Percentiles rank a stretch among this genome's conserved stretches.
Evolutionary conservation across 192 early-diverging fungal genomes (phyloP).

Genomic region (Martensiomyces pterosporus): DNA sequence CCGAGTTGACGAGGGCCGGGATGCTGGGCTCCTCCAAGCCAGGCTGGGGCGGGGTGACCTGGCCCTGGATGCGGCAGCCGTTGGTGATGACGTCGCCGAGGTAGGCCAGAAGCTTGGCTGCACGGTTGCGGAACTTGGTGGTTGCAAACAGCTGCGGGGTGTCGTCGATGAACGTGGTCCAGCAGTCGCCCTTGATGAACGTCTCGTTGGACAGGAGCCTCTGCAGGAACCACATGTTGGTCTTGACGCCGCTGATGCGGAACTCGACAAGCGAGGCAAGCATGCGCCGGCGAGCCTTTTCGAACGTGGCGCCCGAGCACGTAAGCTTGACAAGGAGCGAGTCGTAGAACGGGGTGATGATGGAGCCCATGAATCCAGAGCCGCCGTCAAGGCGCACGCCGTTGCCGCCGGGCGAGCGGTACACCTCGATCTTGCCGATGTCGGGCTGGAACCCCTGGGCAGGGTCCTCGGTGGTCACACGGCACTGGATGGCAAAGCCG

Average conservation of each 20-base stretch:
- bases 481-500: constrained; percentile 92
- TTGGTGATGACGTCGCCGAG: constrained; percentile 91
- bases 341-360: constrained; percentile 95
- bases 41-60: constrained; percentile 69
- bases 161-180: constrained; percentile 99
- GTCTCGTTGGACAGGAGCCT: constrained; percentile 77
- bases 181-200: constrained; percentile 78
- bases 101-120: constrained; percentile 82
- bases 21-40: constrained; percentile 60
- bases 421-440: constrained; percentile 92
- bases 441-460: constrained; percentile 92
- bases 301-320: constrained; percentile 82
- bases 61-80: constrained; percentile 87
- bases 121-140: constrained; percentile 77
- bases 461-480: constrained; percentile 95
- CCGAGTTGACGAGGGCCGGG: constrained; percentile 53
- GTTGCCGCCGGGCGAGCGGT: constrained; percentile 84
- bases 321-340: constrained; percentile 91
- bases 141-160: constrained; percentile 85
- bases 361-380: constrained; percentile 82
- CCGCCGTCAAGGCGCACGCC: constrained; percentile 87
- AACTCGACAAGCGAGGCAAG: constrained; percentile 88
- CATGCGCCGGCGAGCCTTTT: constrained; percentile 85
- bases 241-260: constrained; percentile 94
- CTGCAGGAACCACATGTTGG: constrained; percentile 92